Evolutionary conservation across 768 basidiomycete genomes (phyloP).

Genomic region (Postia placenta): DNA sequence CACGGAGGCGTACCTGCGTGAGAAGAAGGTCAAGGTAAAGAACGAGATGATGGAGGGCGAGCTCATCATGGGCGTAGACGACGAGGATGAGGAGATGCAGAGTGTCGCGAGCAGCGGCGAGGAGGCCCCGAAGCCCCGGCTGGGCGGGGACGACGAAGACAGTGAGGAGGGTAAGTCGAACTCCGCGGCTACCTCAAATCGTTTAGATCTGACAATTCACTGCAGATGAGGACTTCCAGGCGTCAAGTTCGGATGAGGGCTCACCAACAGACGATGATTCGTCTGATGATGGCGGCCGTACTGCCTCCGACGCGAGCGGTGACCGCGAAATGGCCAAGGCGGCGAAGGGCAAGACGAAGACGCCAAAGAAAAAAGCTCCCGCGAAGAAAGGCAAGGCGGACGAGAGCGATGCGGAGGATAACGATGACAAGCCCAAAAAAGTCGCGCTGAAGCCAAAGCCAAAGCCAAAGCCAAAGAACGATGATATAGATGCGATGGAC

Average conservation of each 20-base stretch:
- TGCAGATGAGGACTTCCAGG: slow-evolving; percentile 86
- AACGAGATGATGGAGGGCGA: slow-evolving; percentile 93
- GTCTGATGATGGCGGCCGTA: slow-evolving; percentile 63
- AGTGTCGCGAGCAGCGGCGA: slow-evolving; percentile 70
- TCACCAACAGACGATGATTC: slow-evolving; percentile 76
- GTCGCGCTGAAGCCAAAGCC: slow-evolving; percentile 37
- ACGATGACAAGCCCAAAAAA: slow-evolving; percentile 40
- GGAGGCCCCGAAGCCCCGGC: slow-evolving; percentile 44
- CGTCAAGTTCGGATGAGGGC: slow-evolving; percentile 79
- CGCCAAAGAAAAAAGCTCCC: slow-evolving; percentile 31
- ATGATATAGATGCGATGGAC: slow-evolving; percentile 36
- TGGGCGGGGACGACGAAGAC: slow-evolving; percentile 66
- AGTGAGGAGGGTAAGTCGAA: slow-evolving; percentile 71
- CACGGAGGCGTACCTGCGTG: slow-evolving; percentile 78
- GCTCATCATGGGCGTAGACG: slow-evolving; percentile 63
- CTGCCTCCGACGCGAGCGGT: slow-evolving; percentile 81
- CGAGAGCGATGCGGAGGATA: slow-evolving; percentile 31
- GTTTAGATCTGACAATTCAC: not conserved
- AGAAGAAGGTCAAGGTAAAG: slow-evolving; percentile 91
- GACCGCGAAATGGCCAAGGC: slow-evolving; percentile 56
- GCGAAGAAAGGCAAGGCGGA: slow-evolving; percentile 19
- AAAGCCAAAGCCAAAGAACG: slow-evolving; percentile 44
- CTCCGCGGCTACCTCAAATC: too few species aligned
- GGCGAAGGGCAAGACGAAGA: slow-evolving; percentile 33
- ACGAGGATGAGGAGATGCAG: slow-evolving; percentile 77